Conservation (phyloP, 2,329 filamentous ascomycete genomes). For the Pyrenophora graminea region DNA sequence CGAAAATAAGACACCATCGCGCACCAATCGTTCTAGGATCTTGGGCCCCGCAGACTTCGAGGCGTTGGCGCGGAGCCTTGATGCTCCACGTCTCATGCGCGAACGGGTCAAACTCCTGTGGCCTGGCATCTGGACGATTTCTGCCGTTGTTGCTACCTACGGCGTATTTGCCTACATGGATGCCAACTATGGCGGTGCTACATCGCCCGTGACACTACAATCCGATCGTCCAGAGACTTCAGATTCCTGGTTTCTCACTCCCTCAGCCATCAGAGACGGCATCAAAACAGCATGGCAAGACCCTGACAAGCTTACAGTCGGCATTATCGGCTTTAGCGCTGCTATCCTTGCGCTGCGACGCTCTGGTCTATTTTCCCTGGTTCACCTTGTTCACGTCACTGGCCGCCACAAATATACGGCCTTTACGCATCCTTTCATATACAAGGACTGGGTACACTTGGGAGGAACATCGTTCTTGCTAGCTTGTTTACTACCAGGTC, state of each 20-base stretch:
- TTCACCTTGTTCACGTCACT: conserved; percentile 14
- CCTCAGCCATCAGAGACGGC: conserved; percentile 13
- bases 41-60: too few relatives aligned
- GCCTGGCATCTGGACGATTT: too few relatives aligned
- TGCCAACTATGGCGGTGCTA: too few relatives aligned
- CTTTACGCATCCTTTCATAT: conserved; percentile 15
- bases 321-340: not conserved
- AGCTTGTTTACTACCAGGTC: conserved; percentile 16
- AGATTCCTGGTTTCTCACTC: conserved; percentile 18
- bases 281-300: conserved; percentile 17
- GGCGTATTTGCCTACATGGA: too few relatives aligned
- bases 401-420: conserved; percentile 14
- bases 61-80: too few relatives aligned
- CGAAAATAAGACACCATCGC: too few relatives aligned
- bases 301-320: conserved; percentile 5
- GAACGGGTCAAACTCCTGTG: too few relatives aligned
- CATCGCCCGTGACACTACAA: not conserved
- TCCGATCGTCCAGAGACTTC: conserved; percentile 8
- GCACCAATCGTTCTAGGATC: too few relatives aligned
- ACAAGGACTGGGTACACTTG: conserved; percentile 11
- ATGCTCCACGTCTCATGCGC: too few relatives aligned
- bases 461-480: conserved; percentile 8
- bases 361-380: conserved; percentile 12
- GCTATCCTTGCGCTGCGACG: conserved; percentile 12
- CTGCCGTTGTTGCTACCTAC: too few relatives aligned